Conservation (phyloP, 1,284 basidiomycete species). For the Tylopilus sp. region DNA sequence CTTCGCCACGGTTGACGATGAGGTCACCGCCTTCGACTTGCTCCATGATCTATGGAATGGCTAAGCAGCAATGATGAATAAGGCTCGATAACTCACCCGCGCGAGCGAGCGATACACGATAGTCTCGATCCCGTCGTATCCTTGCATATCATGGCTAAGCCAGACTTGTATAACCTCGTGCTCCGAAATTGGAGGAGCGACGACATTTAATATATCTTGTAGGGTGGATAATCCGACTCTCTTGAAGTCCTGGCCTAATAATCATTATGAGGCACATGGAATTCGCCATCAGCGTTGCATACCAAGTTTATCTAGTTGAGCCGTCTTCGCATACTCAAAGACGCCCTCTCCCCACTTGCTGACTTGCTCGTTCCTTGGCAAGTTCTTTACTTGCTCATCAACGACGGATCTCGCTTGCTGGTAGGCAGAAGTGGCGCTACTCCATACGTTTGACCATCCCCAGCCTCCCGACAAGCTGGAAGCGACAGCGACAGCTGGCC, state of each 20-base stretch:
- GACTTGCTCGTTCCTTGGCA: conserved; percentile 78
- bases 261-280: conserved; percentile 1
- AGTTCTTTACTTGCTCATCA: conserved; percentile 83
- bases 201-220: conserved; percentile 90
- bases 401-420: conserved; percentile 86
- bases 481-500: conserved; percentile 22
- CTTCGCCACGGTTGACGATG: conserved; percentile 82
- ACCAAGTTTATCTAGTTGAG: conserved; percentile 85
- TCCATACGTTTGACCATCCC: conserved; percentile 88
- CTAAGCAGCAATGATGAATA: conserved; percentile 5
- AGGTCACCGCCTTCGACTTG: conserved; percentile 93
- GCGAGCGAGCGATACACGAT: conserved; percentile 88
- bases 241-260: conserved; percentile 79
- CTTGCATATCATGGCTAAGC: conserved; percentile 94
- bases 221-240: conserved; percentile 83
- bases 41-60: conserved; percentile 68
- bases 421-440: conserved; percentile 77
- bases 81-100: conserved; percentile 48
- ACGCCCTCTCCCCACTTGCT: conserved; percentile 72
- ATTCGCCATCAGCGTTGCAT: conserved; percentile 15
- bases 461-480: conserved; percentile 43
- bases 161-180: conserved; percentile 97
- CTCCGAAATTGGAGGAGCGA: conserved; percentile 96
- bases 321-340: conserved; percentile 64
- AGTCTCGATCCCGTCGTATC: conserved; percentile 94